Base-by-base conservation (phyloP, 192 early-diverging fungal genomes). In the Funneliformis geosporum region DNA sequence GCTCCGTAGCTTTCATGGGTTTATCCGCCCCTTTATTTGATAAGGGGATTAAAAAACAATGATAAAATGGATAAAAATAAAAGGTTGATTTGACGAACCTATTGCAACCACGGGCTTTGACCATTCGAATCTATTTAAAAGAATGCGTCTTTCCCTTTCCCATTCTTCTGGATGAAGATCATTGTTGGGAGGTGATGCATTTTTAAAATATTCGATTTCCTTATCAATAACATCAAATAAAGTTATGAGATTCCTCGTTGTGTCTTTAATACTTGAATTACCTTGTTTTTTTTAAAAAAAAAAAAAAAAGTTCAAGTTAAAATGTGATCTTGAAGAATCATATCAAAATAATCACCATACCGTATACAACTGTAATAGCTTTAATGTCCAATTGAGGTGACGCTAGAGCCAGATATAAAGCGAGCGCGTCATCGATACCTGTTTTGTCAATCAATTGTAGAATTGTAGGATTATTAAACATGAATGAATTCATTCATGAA, bases 121-220 rank as follows among this genome's bases (percentile, higher is more conserved):
- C 50, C 50, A 55, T 55, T 55, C 50, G 6, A 55, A 55, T 21
- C 50, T 18, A 55, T 55, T 55, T 6, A 55, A 21, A 6, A 55
- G 50, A 0, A 55, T 55, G 0, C 21, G 16, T 55, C 18, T 55
- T 16, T 55, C 50, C 21, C 18, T 55, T 18, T 55, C 5, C 50
- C 50, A 55, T 55, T 55, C 16, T 23, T 70, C 43, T 14, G 82
- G 76, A 7, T 84, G 50, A 4, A 84, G 55, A 23, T 82, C 64
- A 6, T 76, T 75, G 23, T 82, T 75, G 23, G 82, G 78, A 4
- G 50, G 50, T 55, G 50, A 6, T 21, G 50, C 50, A 21, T 6
- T 55, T n/a, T 55, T 55, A 21, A 21, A n/a, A 18, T 55, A 55
- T 55, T 55, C 50, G 4, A 55, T 55, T 21, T 55, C 50, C 21